phyloP scores from a whole-genome alignment of 2,329 filamentous ascomycete genomes.

The Nemania abortiva region DNA sequence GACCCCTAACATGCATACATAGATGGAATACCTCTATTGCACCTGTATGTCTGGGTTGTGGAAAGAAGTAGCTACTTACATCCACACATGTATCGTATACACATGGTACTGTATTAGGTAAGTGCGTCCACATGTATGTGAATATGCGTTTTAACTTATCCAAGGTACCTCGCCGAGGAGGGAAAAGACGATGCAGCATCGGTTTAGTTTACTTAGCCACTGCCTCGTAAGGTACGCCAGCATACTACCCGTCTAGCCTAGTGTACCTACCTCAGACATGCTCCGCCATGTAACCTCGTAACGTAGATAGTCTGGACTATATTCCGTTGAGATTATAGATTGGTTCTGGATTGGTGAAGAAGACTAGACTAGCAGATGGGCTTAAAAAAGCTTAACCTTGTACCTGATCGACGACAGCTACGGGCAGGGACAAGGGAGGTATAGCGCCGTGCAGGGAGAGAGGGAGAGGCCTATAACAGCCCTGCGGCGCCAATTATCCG shows the following conservation, averaged over 20 bases:
- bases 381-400: background rate
- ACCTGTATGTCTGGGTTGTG: background rate
- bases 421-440: constrained; percentile 2
- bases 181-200: background rate
- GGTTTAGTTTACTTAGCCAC: background rate
- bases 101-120: background rate
- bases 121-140: background rate
- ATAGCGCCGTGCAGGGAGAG: background rate
- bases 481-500: background rate
- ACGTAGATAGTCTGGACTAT: background rate
- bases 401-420: constrained; percentile 16
- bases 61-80: too few relatives aligned
- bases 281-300: constrained; percentile 6
- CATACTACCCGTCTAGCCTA: background rate
- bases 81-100: background rate
- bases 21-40: too few relatives aligned
- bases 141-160: background rate
- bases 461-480: background rate
- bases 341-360: background rate
- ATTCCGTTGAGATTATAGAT: background rate
- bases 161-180: background rate
- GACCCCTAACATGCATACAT: background rate
- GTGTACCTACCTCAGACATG: constrained; percentile 4
- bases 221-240: background rate
- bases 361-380: background rate